Percentiles rank a stretch among this genome's conserved stretches.
phyloP scores from a whole-genome alignment of 2,329 filamentous ascomycete genomes.

The Falciphora oryzae region DNA sequence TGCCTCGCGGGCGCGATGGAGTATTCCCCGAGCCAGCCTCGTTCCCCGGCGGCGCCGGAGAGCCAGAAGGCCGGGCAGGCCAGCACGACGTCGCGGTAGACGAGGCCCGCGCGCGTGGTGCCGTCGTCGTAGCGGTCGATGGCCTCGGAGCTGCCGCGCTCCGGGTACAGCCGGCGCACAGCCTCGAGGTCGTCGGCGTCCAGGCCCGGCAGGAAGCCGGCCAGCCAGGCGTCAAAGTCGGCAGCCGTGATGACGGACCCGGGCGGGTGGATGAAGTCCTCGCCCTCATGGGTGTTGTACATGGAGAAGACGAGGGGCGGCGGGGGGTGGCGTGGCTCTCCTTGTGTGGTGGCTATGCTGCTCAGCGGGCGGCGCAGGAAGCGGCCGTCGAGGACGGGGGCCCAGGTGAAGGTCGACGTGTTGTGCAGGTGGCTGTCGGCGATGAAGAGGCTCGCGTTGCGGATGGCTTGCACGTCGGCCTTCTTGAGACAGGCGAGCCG shows the following conservation, averaged over 20 bases:
- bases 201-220: slow-evolving; percentile 46
- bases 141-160: slow-evolving; percentile 39
- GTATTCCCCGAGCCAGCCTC: slow-evolving; percentile 53
- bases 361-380: slow-evolving; percentile 45
- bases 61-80: slow-evolving; percentile 57
- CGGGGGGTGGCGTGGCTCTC: too few relatives aligned
- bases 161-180: slow-evolving; percentile 42
- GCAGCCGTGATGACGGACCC: slow-evolving; percentile 44
- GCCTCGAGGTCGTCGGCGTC: slow-evolving; percentile 29
- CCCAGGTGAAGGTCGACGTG: slow-evolving; percentile 53
- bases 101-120: slow-evolving; percentile 45
- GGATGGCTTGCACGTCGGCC: slow-evolving; percentile 45
- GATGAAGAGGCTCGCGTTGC: slow-evolving; percentile 45
- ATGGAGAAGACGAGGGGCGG: slow-evolving; percentile 37
- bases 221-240: slow-evolving; percentile 47
- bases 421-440: slow-evolving; percentile 44
- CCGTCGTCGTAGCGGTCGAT: slow-evolving; percentile 42
- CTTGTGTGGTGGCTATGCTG: slow-evolving; percentile 14
- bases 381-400: slow-evolving; percentile 50
- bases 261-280: slow-evolving; percentile 51
- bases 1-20: slow-evolving; percentile 54
- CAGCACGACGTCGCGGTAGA: slow-evolving; percentile 53
- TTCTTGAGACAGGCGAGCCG: slow-evolving; percentile 47
- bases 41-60: slow-evolving; percentile 34
- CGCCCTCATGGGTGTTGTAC: slow-evolving; percentile 59